phyloP scores from a whole-genome alignment of 1,284 basidiomycete species.

The Trichosporon coremiiforme region DNA sequence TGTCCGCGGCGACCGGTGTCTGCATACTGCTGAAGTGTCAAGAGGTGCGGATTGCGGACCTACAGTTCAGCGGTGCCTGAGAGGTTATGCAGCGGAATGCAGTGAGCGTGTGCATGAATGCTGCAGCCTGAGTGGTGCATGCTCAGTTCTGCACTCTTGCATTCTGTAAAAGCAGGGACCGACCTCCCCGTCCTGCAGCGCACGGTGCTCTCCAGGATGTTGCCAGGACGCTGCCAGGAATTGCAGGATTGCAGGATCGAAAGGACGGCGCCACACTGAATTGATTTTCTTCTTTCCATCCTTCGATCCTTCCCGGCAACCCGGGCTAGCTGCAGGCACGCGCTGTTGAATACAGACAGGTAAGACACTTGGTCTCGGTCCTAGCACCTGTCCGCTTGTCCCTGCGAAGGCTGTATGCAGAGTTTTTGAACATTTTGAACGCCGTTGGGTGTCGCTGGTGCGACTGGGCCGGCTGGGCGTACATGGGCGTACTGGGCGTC shows the following conservation, averaged over 20 bases:
- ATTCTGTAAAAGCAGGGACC: neutral
- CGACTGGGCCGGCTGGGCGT: neutral
- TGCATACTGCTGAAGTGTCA: neutral
- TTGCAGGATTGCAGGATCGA: conserved; percentile 3
- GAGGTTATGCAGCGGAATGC: neutral
- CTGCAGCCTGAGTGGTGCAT: neutral
- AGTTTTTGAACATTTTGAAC: neutral
- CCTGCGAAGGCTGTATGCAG: neutral
- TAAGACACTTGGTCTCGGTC: neutral
- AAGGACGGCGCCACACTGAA: conserved; percentile 17
- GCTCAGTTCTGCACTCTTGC: neutral
- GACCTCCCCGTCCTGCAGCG: neutral
- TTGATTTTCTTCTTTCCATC: conserved; percentile 2
- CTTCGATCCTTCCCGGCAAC: conserved; percentile 7
- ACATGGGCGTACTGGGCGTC: neutral
- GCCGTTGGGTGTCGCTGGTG: neutral
- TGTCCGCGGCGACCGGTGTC: neutral
- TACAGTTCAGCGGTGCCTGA: neutral
- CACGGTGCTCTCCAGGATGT: neutral
- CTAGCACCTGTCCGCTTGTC: neutral
- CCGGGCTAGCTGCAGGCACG: conserved; percentile 2
- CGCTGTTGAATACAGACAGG: neutral
- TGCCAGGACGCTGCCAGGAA: neutral
- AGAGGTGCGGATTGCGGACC: neutral
- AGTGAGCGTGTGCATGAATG: neutral